Base-by-base conservation (phyloP, 202 grass and related monocot species). In the Setaria viridis region DNA sequence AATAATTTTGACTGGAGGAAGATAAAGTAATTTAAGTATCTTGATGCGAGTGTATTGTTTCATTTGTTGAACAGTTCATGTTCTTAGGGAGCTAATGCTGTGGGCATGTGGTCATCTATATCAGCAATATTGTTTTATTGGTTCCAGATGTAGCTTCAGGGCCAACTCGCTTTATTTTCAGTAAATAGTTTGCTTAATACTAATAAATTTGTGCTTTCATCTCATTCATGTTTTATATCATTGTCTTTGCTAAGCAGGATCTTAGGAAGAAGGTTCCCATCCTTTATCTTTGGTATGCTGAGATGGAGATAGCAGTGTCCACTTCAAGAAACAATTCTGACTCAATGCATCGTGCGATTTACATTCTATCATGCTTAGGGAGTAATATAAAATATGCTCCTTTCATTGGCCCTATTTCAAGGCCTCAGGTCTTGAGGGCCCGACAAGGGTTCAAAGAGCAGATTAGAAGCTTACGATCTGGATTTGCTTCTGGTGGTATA, bases 361-460 rank as follows among this genome's bases (percentile, higher is more conserved):
- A 98, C 82, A 88, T 98, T 70, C 84, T 98, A 53, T 98, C 91
- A 62, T 94, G 93, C 81, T 87, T 95, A 78, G 95, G 93, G 54
- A 85, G 88, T 81, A 98, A 88, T 86, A 14, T 81, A 35, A 95
- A 91, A 41, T 98, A 94, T 81, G 75, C 88, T 49, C 90, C 93
- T 70, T 98, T 92, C 21, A 50, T 55, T 62, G 58, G 88, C 53
- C 82, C 90, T 80, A 74, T 89, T 80, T 89, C 93, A 34, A 82
- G 91, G 29, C 86, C 87, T 53, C 93, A 95, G 74, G 88, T 95
- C 47, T 87, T 98, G 69, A 88, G 87, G 70, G 95, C 91, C 76
- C 95, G 86, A 67, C 95, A 98, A 89, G 95, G 95, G 64, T 98
- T 98, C 75, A 98, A 92, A 83, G 95, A 98, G 76, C 84, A 92